Percentiles rank a stretch among this genome's conserved stretches.
Conservation (phyloP, 495 filamentous ascomycete genomes). For the Tuber indicum region DNA sequence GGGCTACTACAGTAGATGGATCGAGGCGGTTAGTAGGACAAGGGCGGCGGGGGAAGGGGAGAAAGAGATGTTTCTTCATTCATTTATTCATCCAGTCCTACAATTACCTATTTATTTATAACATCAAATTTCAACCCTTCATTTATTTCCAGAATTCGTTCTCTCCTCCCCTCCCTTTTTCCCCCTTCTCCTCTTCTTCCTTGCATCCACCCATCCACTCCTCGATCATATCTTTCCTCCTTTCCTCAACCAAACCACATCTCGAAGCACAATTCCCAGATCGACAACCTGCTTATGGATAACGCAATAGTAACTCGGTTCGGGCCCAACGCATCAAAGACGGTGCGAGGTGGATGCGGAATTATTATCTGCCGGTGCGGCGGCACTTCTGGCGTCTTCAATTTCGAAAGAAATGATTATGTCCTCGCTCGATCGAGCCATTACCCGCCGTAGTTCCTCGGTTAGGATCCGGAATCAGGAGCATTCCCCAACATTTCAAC, state of each 20-base stretch:
- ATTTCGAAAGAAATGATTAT: not conserved
- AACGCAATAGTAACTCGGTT: not conserved
- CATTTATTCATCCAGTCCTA: not conserved
- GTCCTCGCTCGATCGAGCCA: not conserved
- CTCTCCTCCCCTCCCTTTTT: not conserved
- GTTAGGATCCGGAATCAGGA: not conserved
- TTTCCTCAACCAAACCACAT: not conserved
- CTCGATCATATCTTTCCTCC: not conserved
- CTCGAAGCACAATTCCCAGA: not conserved
- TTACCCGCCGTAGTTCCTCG: not conserved
- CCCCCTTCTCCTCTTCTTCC: not conserved
- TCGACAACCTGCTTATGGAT: not conserved
- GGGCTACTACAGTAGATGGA: not conserved
- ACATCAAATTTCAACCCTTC: not conserved
- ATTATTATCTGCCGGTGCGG: not conserved
- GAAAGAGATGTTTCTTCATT: not conserved
- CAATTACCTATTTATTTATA: not conserved
- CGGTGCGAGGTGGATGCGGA: not conserved
- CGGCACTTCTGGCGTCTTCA: not conserved
- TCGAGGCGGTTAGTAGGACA: not conserved
- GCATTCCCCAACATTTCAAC: not conserved
- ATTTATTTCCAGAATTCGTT: not conserved
- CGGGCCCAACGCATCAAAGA: not conserved
- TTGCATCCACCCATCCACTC: not conserved
- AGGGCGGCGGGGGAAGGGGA: not conserved